Conservation (phyloP, 2,329 filamentous ascomycete species). For the Pseudonectria foliicola region DNA sequence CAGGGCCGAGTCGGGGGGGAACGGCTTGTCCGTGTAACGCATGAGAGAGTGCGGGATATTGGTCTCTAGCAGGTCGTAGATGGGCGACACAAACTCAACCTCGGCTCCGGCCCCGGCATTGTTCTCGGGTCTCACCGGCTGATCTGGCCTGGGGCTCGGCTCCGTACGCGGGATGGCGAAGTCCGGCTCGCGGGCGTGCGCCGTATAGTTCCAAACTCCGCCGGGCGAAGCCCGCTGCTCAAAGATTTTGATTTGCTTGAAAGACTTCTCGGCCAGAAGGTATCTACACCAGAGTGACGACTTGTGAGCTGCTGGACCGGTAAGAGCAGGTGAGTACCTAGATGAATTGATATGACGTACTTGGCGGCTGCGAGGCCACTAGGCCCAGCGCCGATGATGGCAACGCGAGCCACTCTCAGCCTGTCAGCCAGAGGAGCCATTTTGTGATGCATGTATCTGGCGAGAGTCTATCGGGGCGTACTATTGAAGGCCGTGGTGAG, state of each 20-base stretch:
- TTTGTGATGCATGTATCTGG: not conserved
- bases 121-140: conserved; percentile 29
- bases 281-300: conserved; percentile 42
- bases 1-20: conserved; percentile 50
- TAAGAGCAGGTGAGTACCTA: not conserved
- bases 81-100: conserved; percentile 57
- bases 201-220: conserved; percentile 66
- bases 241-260: conserved; percentile 58
- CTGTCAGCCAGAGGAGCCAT: conserved; percentile 15
- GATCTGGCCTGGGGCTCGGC: conserved; percentile 31
- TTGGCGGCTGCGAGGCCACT: conserved; percentile 56
- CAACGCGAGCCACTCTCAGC: conserved; percentile 42
- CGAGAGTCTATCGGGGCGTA: conserved; percentile 1
- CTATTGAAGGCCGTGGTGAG: not conserved
- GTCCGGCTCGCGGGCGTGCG: conserved; percentile 16
- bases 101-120: conserved; percentile 3
- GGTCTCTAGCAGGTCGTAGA: conserved; percentile 66
- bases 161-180: conserved; percentile 24
- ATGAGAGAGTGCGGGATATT: conserved; percentile 70
- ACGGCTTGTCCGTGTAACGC: conserved; percentile 58
- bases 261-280: conserved; percentile 54
- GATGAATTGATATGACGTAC: conserved; percentile 22
- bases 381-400: conserved; percentile 67
- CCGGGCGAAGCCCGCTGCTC: conserved; percentile 61
- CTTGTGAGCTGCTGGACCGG: not conserved